phyloP scores from a whole-genome alignment of 148 eudicot genomes.

The Limonium bicolor region DNA sequence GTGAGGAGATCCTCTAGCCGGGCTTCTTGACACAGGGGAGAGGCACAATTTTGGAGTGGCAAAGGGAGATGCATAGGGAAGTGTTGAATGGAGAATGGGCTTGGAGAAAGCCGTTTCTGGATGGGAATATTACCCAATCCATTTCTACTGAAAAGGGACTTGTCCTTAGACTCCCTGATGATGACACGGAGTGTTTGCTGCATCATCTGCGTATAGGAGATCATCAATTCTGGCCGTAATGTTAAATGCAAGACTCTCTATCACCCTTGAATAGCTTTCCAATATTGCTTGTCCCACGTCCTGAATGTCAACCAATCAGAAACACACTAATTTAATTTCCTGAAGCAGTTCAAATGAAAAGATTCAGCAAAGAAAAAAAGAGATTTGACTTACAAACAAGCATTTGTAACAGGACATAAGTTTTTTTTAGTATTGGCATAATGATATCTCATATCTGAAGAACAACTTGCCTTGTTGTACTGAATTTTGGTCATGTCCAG shows the following conservation, averaged over 20 bases:
- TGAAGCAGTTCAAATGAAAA: too few species aligned
- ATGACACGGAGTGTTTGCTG: conserved; percentile 50
- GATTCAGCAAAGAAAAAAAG: not conserved
- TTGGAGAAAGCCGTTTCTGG: conserved; percentile 80
- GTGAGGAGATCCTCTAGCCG: conserved; percentile 33
- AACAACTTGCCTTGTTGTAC: conserved; percentile 27
- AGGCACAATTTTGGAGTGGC: conserved; percentile 82
- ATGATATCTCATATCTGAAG: not conserved
- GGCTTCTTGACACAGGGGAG: conserved; percentile 65
- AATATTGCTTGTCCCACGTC: conserved; percentile 41
- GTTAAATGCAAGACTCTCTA: conserved; percentile 37
- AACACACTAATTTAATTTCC: not conserved
- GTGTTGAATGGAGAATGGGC: conserved; percentile 89
- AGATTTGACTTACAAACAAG: too few species aligned
- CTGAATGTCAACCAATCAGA: too few species aligned
- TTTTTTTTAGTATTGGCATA: not conserved
- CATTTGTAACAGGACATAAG: not conserved
- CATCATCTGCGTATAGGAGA: conserved; percentile 59
- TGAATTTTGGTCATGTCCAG: conserved; percentile 36
- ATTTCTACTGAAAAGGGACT: conserved; percentile 51
- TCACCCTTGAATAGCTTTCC: conserved; percentile 38
- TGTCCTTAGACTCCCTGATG: too few species aligned
- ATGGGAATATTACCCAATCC: conserved; percentile 61
- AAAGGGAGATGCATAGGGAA: conserved; percentile 74
- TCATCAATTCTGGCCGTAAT: conserved; percentile 33